These are phyloP conservation scores for Xylaria sp. DNA, from an alignment of 2,329 filamentous ascomycete species.

Conservation along the genomic window DNA sequence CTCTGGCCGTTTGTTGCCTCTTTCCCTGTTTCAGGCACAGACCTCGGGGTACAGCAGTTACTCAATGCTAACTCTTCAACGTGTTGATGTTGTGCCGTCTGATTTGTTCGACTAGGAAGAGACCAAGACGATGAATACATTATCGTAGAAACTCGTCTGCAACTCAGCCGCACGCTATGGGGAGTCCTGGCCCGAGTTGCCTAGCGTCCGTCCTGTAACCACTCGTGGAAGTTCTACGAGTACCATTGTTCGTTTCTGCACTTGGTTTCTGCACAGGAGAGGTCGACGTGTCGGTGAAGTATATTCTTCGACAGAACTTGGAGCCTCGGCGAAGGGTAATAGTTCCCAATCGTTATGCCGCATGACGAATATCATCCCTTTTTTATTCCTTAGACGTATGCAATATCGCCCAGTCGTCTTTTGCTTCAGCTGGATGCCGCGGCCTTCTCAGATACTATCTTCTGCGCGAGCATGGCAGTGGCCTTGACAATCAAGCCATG, in stretches of 20 bases:
- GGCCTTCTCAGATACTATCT: constrained; percentile 23
- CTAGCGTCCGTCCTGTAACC: not conserved
- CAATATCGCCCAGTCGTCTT: not conserved
- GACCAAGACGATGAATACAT: not conserved
- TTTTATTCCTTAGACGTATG: not conserved
- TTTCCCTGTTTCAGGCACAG: too few relatives aligned
- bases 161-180: not conserved
- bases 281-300: not conserved
- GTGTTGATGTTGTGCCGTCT: not conserved
- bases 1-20: too few relatives aligned
- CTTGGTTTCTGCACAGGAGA: not conserved
- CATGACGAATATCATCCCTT: not conserved
- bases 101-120: not conserved
- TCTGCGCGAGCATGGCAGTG: constrained; percentile 34
- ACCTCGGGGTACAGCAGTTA: too few relatives aligned
- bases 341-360: not conserved
- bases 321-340: not conserved
- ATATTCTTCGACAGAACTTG: constrained; percentile 2
- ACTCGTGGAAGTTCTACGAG: not conserved
- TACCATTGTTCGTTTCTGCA: not conserved
- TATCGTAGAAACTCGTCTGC: not conserved
- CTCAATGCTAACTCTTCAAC: not conserved
- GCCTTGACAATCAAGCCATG: constrained; percentile 65
- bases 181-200: not conserved
- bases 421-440: constrained; percentile 16